Base-by-base conservation (phyloP, 2,329 filamentous ascomycete genomes). In the Alternaria novae-zelandiae region DNA sequence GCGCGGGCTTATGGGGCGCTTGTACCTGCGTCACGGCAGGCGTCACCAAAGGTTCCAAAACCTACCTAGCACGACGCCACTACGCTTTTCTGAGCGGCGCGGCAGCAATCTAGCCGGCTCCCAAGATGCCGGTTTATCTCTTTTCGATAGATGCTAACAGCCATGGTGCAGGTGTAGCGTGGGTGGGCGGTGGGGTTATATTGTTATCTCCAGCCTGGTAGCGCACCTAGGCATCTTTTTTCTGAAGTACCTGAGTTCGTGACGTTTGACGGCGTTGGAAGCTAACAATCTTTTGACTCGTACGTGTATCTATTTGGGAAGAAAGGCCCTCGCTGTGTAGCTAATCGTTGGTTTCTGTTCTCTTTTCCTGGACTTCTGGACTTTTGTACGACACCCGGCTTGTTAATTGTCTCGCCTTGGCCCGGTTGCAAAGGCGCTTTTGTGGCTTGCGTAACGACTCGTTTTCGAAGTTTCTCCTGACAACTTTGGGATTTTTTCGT, bases 81-180 rank as follows among this genome's bases (percentile, higher is more conserved):
- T 8, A 15, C 54, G 21, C 54, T 56, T 23, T 56, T 46, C 25
- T 56, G 36, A 43, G 54, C 41, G 32, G 15, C 28, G 11, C 53
- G 23, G 32, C 41, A 44, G 21, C 36, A 54, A 53, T 53, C 28
- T 41, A 53, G 49, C 53, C 53, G 32, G 32, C 32, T 54, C 25
- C 53, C 53, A 54, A 54, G 53, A 54, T 20, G 23, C 26, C 30
- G 21, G 30, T 36, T 49, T 49, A 25, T 47, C 28, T 9, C 25
- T 58, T 58, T 58, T 58, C 56, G 46, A 58, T 58, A 41, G 36
- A 58, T 50, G 32, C 56, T 50, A 53, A 58, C n/a, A 17, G 21
- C 20, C 23, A 51, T 53, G 56, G 56, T 58, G 56, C 46, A 44
- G 45, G 36, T 51, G 56, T 58, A 58, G 55, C 55, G 49, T 13